These are phyloP conservation scores for Exophiala viscosa DNA, from an alignment of 2,329 filamentous ascomycete species.

Conservation along the genomic window DNA sequence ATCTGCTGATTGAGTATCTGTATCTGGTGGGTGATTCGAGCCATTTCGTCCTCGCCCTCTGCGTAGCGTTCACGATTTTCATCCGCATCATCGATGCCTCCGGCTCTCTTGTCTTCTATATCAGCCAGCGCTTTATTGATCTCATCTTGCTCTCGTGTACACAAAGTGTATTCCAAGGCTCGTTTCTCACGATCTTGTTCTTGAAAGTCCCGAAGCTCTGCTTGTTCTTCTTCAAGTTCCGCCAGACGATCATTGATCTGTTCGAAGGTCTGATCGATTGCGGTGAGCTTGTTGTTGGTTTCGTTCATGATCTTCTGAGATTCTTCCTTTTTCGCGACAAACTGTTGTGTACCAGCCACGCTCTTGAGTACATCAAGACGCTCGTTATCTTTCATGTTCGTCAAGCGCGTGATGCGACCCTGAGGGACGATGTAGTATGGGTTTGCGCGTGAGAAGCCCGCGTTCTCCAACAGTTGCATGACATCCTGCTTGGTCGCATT, in stretches of 20 bases:
- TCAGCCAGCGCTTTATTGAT: conserved; percentile 73
- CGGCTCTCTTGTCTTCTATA: conserved; percentile 76
- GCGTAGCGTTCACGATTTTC: conserved; percentile 72
- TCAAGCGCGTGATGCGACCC: conserved; percentile 89
- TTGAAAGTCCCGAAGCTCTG: conserved; percentile 89
- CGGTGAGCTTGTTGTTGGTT: conserved; percentile 87
- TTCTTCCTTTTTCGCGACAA: conserved; percentile 86
- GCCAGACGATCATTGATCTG: conserved; percentile 86
- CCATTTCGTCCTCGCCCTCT: conserved; percentile 73
- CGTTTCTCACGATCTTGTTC: conserved; percentile 89
- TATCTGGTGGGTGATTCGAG: conserved; percentile 72
- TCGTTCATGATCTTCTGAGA: conserved; percentile 96
- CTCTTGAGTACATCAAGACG: conserved; percentile 88
- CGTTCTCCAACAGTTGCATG: conserved; percentile 90
- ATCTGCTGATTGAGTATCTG: conserved; percentile 75
- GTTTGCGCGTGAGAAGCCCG: conserved; percentile 94
- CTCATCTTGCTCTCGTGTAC: conserved; percentile 80
- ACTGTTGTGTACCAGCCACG: conserved; percentile 96
- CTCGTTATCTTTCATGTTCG: conserved; percentile 97
- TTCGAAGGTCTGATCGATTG: conserved; percentile 87
- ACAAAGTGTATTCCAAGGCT: conserved; percentile 91
- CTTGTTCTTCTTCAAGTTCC: conserved; percentile 95
- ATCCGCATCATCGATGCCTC: conserved; percentile 79
- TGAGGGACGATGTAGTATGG: conserved; percentile 99
- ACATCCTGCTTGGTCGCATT: conserved; percentile 93